Percentiles rank a stretch among this genome's conserved stretches.
Conservation (phyloP, 306 rosid species). For the Mucuna pruriens region DNA sequence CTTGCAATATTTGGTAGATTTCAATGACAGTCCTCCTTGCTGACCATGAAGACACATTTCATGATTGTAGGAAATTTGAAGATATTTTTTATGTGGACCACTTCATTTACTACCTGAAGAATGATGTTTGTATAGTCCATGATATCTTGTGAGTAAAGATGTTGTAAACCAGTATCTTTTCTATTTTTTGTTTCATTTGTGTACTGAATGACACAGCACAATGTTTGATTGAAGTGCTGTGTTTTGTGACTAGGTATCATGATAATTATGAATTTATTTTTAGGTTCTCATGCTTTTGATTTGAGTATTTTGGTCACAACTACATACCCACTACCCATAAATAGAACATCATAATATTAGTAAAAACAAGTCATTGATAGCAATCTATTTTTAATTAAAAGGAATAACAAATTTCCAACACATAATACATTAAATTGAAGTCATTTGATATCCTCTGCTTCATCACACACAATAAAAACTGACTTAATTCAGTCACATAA, state of each 20-base stretch:
- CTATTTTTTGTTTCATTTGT: constrained; percentile 20
- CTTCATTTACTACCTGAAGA: constrained; percentile 92
- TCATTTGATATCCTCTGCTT: no score
- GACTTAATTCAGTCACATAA: no score
- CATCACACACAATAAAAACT: no score
- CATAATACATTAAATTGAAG: no score
- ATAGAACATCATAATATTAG: no score
- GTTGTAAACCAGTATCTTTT: not conserved
- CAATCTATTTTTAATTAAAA: no score
- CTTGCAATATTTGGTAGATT: constrained; percentile 24
- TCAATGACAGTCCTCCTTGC: constrained; percentile 9
- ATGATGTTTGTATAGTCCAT: constrained; percentile 93
- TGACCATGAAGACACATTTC: constrained; percentile 29
- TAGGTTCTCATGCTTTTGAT: constrained; percentile 21
- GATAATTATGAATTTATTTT: constrained; percentile 14
- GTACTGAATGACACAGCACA: not conserved
- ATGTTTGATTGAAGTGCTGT: constrained; percentile 19
- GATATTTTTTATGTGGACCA: constrained; percentile 98
- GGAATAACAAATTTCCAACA: no score
- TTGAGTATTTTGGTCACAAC: not conserved
- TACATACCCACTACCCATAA: no score
- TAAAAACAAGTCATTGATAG: no score
- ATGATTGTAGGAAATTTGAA: constrained; percentile 85
- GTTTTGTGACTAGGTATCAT: not conserved
- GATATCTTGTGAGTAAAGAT: constrained; percentile 56